Conservation (phyloP, 257 asterid genomes). For the Rauvolfia tetraphylla region DNA sequence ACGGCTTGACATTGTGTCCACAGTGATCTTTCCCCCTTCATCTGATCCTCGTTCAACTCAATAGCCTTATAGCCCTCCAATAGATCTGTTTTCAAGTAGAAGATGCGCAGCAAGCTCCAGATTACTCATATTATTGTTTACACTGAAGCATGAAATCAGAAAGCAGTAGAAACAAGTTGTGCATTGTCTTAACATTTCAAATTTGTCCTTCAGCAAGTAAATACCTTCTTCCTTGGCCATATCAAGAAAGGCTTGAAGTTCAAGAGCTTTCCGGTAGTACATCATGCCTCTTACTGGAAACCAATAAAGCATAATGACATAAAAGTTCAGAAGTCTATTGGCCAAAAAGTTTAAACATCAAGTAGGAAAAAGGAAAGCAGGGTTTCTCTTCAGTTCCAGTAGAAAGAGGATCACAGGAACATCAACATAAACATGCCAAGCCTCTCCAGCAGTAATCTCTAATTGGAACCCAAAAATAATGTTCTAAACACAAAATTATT, state of each 20-base stretch:
- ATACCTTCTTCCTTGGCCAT: conserved; percentile 99
- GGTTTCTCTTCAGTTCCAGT: background rate
- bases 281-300: conserved; percentile 94
- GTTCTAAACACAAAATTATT: background rate
- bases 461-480: background rate
- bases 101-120: conserved; percentile 11
- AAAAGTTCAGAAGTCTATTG: conserved; percentile 6
- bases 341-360: conserved; percentile 9
- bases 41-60: conserved; percentile 93
- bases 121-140: background rate
- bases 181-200: background rate
- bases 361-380: background rate
- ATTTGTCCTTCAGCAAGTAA: conserved; percentile 11
- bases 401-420: background rate
- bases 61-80: conserved; percentile 97
- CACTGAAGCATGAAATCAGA: background rate
- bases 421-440: background rate
- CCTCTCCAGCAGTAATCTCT: background rate
- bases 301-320: background rate
- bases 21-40: conserved; percentile 91
- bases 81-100: conserved; percentile 51
- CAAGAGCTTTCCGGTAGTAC: conserved; percentile 97
- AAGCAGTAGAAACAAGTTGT: background rate
- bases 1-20: conserved; percentile 99
- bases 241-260: conserved; percentile 98